These are phyloP conservation scores for Termitomyces sp. DNA, from an alignment of 768 basidiomycete genomes.

Conservation along the genomic window DNA sequence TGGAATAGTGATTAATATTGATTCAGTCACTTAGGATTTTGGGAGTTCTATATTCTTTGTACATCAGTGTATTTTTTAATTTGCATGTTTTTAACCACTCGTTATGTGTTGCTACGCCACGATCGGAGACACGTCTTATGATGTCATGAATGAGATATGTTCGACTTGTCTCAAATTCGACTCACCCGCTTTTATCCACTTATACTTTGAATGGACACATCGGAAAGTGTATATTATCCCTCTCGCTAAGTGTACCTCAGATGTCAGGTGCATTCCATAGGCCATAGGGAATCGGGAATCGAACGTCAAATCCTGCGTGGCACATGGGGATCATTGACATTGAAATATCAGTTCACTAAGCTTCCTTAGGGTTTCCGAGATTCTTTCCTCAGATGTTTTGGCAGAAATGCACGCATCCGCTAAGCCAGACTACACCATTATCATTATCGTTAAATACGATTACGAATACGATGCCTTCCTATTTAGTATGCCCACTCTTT, in stretches of 20 bases:
- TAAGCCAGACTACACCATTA: conserved; percentile 69
- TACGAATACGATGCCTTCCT: conserved; percentile 59
- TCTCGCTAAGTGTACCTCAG: not conserved
- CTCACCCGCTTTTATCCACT: not conserved
- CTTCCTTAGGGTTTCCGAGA: conserved; percentile 65
- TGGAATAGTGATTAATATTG: not conserved
- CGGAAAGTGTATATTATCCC: conserved; percentile 49
- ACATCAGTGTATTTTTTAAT: conserved; percentile 35
- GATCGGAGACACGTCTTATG: conserved; percentile 1
- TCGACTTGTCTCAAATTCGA: not conserved
- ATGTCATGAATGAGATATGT: not conserved
- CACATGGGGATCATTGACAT: too few relatives aligned
- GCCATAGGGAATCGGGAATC: too few relatives aligned
- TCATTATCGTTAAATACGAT: conserved; percentile 46
- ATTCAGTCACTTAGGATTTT: not conserved
- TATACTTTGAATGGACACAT: conserved; percentile 78
- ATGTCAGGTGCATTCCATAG: too few relatives aligned
- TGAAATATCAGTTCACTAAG: not conserved
- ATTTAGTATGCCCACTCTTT: conserved; percentile 78
- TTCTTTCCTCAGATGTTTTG: conserved; percentile 67
- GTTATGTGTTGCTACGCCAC: not conserved
- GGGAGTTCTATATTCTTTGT: conserved; percentile 22
- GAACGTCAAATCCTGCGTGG: too few relatives aligned
- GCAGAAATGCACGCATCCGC: conserved; percentile 66
- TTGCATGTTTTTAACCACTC: conserved; percentile 13